Evolutionary conservation across 1,139 yeast species (phyloP), one percentile per base, ranked within the genome.

Genomic region (Eremothecium gossypii): DNA sequence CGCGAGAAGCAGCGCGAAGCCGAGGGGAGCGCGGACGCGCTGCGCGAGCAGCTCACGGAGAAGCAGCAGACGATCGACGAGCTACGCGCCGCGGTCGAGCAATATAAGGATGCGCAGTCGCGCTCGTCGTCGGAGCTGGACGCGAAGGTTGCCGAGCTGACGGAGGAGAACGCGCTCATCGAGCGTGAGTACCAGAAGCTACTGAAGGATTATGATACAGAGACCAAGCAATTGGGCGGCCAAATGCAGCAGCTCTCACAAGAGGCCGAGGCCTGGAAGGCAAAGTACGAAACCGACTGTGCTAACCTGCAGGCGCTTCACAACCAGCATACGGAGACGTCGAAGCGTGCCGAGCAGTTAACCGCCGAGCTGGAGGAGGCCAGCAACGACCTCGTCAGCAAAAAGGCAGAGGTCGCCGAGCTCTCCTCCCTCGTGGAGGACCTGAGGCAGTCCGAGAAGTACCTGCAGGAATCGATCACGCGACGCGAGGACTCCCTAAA

Each of bases 221-320:
- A 27, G 12, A 27, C 31, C 9, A 11, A 32, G 20, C 23, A 30
- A 7, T 12, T 41, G 8, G 13, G 30, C 32, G 29, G 12, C 37
- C 36, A 37, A 33, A 30, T 13, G 26, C 20, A 17, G 27, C 68
- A 79, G 38, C 61, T 82, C 45, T 74, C 79, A 53, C 75, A 42
- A 10, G 41, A 41, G 29, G n/a, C 28, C 7, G 41, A 45, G 14
- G 34, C 39, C 7, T 30, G 46, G 12, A 41, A 47, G 27, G 47
- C 42, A 33, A 23, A 33, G 14, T 27, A 23, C 14, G 14, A 34
- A 5, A 29, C 20, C 4, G 11, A n/a, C 4, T 11, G 9, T 5
- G n/a, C 27, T n/a, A 27, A 23, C 9, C n/a, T 23, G 14, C 13
- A 9, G n/a, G 17, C 20, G 29, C 5, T 11, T 3, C n/a, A 10